Evolutionary conservation across 768 basidiomycete species (phyloP), one percentile per base, ranked within the genome.

Genomic region (Suillus subalutaceus): DNA sequence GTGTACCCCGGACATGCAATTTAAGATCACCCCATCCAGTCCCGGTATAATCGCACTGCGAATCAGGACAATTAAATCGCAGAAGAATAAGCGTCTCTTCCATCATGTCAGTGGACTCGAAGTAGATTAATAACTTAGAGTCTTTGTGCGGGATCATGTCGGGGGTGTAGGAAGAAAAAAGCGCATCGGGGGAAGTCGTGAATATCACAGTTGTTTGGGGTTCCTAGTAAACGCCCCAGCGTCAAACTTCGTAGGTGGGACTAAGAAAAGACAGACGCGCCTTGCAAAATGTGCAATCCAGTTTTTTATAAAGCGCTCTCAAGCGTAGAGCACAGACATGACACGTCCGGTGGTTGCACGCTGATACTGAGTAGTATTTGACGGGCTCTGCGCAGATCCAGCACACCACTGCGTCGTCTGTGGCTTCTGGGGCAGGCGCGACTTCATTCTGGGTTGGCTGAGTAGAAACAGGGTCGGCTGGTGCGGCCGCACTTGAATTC

Each of bases 251-350:
- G 56, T 58, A 35, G 32, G 26, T 6, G 35, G 7, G n/a, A 26
- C 15, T 8, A 67, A 30, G 18, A 59, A 56, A 40, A 52, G 9
- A 8, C 41, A n/a, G 20, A 32, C 85, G 13, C 62, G 91, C 94
- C 86, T 99, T 99, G 85, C 97, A 99, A 76, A 97, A 97, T 1
- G 97, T 94, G 74, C 97, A 99, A 16, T 96, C 93, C 50, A 79
- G 81, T 76, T 93, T 96, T 83, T 98, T 98, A 83, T 97, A 99
- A 57, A 99, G 80, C 4, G 94, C 94, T 46, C 97, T 80, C 37
- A 99, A 78, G 8, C 97, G 87, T 61, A 98, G 78, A 0, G 93
- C 90, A 73, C 97, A 99, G 66, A 96, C 90, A 78, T 97, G 96
- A 82, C 97, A 99, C 4, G 94, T 98, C 62, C 93, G 83, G 74